Evolutionary conservation across 805 yeast genomes (phyloP), one percentile per base, ranked within the genome.

Genomic region (Sugiyamaella qingdaonensis): DNA sequence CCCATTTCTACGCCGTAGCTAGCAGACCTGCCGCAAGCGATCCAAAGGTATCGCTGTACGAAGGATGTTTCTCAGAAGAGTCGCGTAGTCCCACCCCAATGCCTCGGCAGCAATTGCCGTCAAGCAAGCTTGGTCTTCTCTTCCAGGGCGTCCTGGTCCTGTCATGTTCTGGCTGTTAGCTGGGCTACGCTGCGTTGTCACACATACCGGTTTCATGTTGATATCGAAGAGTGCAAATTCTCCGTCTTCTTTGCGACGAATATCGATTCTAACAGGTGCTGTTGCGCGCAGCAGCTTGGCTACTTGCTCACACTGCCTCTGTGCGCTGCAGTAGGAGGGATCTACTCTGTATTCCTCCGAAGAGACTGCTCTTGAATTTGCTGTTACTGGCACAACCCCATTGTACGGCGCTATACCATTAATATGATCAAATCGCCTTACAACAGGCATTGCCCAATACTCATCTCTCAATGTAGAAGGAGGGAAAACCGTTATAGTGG

Each of bases 41-140:
- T 16, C 21, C 43, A 39, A 21, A n/a, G 43, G 21, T 16, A 39
- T 16, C 13, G 43, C 43, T 21, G 43, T 39, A 39, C 24, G 13
- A 10, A 39, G 43, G 24, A 39, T 39, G 13, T 14, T 19, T 4
- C 13, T 11, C 19, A 39, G 43, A 3, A 39, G 24, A 16, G 21
- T 39, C 19, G 19, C 13, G 19, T 39, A 39, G 24, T 39, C 43
- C 43, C 43, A 39, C 8, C 43, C 43, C 13, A 39, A 21, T 19
- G 14, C 24, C 43, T 14, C 43, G 10, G 43, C 43, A 8, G 43
- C 43, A 39, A 39, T 39, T 14, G 43, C 43, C 24, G 43, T 39
- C 43, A 39, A 16, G 43, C 43, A 39, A n/a, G 43, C 43, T 21
- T 39, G 43, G 5, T 39, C 19, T 13, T 39, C 43, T 39, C 43